Base-by-base conservation (phyloP, 331 rosid genomes). In the Acacia concinna region DNA sequence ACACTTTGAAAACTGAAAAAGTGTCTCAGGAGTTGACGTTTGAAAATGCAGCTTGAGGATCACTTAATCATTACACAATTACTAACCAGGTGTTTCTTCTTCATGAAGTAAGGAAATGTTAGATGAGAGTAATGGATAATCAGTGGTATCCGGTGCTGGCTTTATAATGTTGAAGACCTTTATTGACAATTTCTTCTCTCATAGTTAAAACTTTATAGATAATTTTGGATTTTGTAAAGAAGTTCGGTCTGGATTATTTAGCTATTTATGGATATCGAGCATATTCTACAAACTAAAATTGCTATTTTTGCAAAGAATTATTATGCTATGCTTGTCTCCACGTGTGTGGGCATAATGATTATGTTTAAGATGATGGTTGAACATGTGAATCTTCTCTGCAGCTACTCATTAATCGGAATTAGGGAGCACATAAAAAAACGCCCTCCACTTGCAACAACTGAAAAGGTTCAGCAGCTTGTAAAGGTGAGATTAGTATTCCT, bases 401-500 rank as follows among this genome's bases (percentile, higher is more conserved):
- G 97, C 69, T 89, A 91, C 85, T 95, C 98, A 51, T 79, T 95
- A 84, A 65, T 85, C 51, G 83, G 80, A 76, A 79, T 93, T 86
- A 93, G 99, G 87, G 99, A 95, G 86, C 99, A 95, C 81, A 95
- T 93, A 71, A 95, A 95, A 88, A 95, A 95, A 79, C 91, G 98
- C 59, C 98, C 99, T 66, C 97, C 97, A 15, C 82, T 91, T 83
- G 97, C 99, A 72, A 88, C 99, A 57, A 87, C 94, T 21, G 99
- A 95, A 90, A 95, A 95, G 91, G 87, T 95, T 86, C 99, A 95
- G 91, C 99, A 89, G 84, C 89, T 85, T 78, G 91, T 95, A 21
- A 93, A 86, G 96, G 99, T 95, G 82, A 72, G 84, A 79, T 76
- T 49, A 21, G 8, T 46, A 44, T 60, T 49, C 6, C n/a, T 17